phyloP scores from a whole-genome alignment of 331 rosid species.

The Saraca asoca region DNA sequence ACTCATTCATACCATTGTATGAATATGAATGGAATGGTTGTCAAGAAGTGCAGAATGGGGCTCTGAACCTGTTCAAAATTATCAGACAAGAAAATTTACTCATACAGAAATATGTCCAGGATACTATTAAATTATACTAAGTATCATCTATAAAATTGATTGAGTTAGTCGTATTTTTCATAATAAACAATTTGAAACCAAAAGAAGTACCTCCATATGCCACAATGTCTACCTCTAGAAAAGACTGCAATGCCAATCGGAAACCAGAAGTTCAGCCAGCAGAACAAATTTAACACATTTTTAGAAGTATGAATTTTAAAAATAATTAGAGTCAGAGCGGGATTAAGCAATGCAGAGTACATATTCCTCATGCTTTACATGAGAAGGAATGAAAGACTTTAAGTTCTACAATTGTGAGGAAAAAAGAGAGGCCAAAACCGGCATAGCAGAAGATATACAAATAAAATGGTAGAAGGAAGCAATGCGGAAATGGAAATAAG shows the following conservation, averaged over 20 bases:
- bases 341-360: neutral
- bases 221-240: conserved; percentile 74
- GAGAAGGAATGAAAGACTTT: neutral
- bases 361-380: neutral
- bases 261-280: conserved; percentile 20
- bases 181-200: conserved; percentile 13
- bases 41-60: conserved; percentile 71
- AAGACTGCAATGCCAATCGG: conserved; percentile 51
- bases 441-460: conserved; percentile 9
- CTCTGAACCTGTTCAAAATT: conserved; percentile 67
- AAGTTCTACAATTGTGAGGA: conserved; percentile 1
- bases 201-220: conserved; percentile 78
- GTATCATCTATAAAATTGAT: too few species aligned
- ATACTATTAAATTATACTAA: neutral
- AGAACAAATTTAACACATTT: neutral
- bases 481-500: neutral
- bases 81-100: conserved; percentile 8
- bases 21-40: conserved; percentile 67
- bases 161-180: conserved; percentile 9
- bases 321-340: neutral
- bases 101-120: neutral
- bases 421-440: neutral
- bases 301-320: neutral
- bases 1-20: conserved; percentile 62
- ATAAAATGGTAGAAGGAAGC: neutral